These are phyloP conservation scores for Aspergillus sp. DNA, from an alignment of 2,329 filamentous ascomycete genomes.

Conservation along the genomic window DNA sequence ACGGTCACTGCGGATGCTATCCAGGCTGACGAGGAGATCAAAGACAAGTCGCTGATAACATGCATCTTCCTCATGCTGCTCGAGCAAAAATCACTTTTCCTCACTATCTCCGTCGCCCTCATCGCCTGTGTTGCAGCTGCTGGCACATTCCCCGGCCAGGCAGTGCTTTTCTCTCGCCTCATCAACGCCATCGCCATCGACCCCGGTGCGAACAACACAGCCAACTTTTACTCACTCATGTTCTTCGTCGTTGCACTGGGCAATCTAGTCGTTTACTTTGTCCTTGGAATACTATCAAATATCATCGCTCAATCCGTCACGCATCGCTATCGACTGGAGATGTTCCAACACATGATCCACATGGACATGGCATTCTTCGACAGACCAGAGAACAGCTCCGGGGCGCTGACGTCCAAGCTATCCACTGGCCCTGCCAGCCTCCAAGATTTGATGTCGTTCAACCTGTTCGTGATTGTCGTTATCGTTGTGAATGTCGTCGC, in stretches of 20 bases:
- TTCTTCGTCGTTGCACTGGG: constrained; percentile 58
- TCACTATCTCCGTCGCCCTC: constrained; percentile 45
- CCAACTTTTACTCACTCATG: constrained; percentile 53
- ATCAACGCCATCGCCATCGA: constrained; percentile 55
- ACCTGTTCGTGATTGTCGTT: constrained; percentile 44
- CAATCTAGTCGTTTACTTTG: constrained; percentile 58
- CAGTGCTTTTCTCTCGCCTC: constrained; percentile 57
- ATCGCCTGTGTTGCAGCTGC: constrained; percentile 51
- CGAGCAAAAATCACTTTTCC: constrained; percentile 31
- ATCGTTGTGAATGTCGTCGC: constrained; percentile 44
- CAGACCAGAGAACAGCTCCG: constrained; percentile 20
- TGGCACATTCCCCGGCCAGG: constrained; percentile 53
- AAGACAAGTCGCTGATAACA: constrained; percentile 14
- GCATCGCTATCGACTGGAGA: constrained; percentile 13
- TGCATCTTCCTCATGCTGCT: constrained; percentile 11
- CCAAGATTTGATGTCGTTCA: constrained; percentile 47
- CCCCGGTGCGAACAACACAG: constrained; percentile 46
- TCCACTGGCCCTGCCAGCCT: constrained; percentile 24
- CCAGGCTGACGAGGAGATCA: constrained; percentile 7
- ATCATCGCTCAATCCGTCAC: not conserved
- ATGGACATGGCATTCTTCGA: constrained; percentile 27
- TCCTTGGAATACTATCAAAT: constrained; percentile 10
- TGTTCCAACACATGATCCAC: constrained; percentile 16
- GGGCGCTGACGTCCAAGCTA: constrained; percentile 20
- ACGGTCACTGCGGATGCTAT: constrained; percentile 1